Base-by-base conservation (phyloP, 176 grass and related monocot species). In the Musa itinerans region DNA sequence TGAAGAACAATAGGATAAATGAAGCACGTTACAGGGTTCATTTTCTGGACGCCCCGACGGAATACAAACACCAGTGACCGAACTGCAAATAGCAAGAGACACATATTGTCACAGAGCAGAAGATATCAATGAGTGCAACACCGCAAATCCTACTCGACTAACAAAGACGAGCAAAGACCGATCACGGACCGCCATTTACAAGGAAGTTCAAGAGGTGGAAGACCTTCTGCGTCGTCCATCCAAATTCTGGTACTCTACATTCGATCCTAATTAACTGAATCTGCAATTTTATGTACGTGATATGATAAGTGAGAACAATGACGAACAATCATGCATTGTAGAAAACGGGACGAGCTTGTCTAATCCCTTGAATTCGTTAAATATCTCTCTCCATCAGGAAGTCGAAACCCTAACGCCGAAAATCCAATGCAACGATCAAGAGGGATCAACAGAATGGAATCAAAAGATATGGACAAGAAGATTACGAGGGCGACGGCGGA, bases 171-270 rank as follows among this genome's bases (percentile, higher is more conserved):
- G 15, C 15, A 62, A 58, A 58, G 20, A n/a, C 17, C 9, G 17
- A 62, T 62, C 22, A 56, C 89, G 13, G 20, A 92, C 92, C 83
- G 55, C 75, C 92, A 81, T 74, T 96, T 59, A 96, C 84, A 43
- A 89, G 34, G 68, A 96, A 92, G 89, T 96, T 96, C 70, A 92
- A 73, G 69, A 92, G 80, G 53, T 89, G 89, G 81, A 96, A 96
- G 71, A 89, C 74, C 85, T 96, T 92, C 72, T 96, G 92, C 43
- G 85, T 92, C 54, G 89, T 96, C 92, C 92, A 96, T 80, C 92
- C 92, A 82, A 83, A 96, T 81, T 96, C 85, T 27, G 89, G 92
- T 68, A 96, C 92, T 79, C 89, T 92, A 64, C 49, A 54, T 62
- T 92, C 82, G 78, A 96, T 89, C 75, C 89, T 84, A 51, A 86